phyloP scores from a whole-genome alignment of 768 basidiomycete genomes.

The Mycena vitilis region DNA sequence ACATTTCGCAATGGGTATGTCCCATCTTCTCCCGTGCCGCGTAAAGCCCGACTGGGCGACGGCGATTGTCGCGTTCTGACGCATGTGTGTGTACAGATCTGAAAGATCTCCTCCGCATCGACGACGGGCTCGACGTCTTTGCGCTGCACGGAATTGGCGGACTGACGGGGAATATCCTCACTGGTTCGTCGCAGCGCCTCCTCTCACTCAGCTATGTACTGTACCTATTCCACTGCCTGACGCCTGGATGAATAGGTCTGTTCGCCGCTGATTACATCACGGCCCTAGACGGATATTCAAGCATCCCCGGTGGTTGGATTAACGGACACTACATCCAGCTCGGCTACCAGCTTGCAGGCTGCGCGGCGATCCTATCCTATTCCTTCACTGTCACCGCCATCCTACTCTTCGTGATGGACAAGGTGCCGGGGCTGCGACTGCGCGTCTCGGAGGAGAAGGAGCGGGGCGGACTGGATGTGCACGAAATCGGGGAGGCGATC shows the following conservation, averaged over 20 bases:
- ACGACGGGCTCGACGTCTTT: conserved; percentile 25
- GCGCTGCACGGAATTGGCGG: conserved; percentile 24
- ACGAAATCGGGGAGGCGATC: conserved; percentile 27
- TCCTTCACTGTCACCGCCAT: conserved; percentile 14
- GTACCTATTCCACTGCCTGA: background rate
- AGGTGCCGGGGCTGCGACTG: conserved; percentile 16
- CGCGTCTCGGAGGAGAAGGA: conserved; percentile 18
- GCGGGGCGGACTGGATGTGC: conserved; percentile 13
- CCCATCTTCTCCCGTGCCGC: background rate
- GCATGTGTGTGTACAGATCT: background rate
- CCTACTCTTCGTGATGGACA: conserved; percentile 27
- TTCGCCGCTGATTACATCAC: conserved; percentile 27
- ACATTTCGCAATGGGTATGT: conserved; percentile 22
- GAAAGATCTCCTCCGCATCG: conserved; percentile 19
- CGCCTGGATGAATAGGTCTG: background rate
- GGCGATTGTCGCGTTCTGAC: too few species aligned
- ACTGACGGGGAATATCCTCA: conserved; percentile 20
- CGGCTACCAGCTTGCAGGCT: conserved; percentile 24
- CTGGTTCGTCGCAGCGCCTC: background rate
- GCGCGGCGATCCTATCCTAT: conserved; percentile 22
- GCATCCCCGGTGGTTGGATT: conserved; percentile 22
- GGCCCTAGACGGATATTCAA: conserved; percentile 21
- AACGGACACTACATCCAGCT: conserved; percentile 22
- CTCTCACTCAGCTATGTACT: background rate
- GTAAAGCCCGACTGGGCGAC: too few species aligned